Percentiles rank a stretch among this genome's conserved stretches.
Conservation (phyloP, 2,329 filamentous ascomycete genomes). For the Ploettnerulaceae sp. region DNA sequence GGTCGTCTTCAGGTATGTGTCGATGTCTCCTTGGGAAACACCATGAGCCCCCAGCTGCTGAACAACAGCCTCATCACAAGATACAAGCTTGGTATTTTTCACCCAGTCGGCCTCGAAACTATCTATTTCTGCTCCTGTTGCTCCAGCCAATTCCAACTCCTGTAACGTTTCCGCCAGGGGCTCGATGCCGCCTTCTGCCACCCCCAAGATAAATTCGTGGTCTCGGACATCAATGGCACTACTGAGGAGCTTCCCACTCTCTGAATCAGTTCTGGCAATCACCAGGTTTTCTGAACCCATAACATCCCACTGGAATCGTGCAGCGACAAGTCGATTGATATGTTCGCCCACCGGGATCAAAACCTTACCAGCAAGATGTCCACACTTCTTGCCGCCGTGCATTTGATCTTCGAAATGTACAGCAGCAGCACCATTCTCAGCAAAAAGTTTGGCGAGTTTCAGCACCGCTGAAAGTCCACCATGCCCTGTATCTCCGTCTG, state of each 20-base stretch:
- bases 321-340: conserved; percentile 88
- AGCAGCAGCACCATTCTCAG: conserved; percentile 91
- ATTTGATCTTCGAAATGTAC: conserved; percentile 98
- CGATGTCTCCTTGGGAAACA: conserved; percentile 57
- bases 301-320: conserved; percentile 95
- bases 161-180: conserved; percentile 86
- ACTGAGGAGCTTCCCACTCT: conserved; percentile 85
- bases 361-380: conserved; percentile 93
- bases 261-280: conserved; percentile 91
- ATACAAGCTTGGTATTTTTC: conserved; percentile 76
- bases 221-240: conserved; percentile 91
- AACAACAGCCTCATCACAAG: conserved; percentile 86
- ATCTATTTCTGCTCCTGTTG: conserved; percentile 75
- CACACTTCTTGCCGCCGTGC: conserved; percentile 97
- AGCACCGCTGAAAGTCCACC: conserved; percentile 88
- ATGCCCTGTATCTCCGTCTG: conserved; percentile 94
- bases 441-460: conserved; percentile 95
- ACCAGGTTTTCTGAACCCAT: conserved; percentile 96
- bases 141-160: conserved; percentile 78
- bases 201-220: conserved; percentile 92
- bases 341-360: conserved; percentile 91
- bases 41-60: conserved; percentile 66
- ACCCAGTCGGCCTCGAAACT: conserved; percentile 84
- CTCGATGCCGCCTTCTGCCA: conserved; percentile 67
- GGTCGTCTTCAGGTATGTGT: conserved; percentile 61